Evolutionary conservation across 345 rosid genomes (phyloP).

Genomic region (Gossypium anomalum): DNA sequence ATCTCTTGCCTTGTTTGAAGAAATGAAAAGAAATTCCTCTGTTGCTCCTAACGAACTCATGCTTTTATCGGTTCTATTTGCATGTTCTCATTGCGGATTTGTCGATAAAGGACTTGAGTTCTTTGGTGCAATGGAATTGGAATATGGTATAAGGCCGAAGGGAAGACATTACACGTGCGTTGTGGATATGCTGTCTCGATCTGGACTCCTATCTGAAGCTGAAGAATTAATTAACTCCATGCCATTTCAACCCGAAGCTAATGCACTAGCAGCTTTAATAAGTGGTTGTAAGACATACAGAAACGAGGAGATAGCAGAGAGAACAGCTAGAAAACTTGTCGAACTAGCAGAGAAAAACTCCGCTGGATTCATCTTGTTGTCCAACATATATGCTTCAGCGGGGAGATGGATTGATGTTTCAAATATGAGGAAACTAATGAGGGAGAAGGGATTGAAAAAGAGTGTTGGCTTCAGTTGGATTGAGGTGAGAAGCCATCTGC

Average conservation of each 20-base stretch:
- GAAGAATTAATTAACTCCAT: conserved; percentile 46
- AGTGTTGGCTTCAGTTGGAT: conserved; percentile 52
- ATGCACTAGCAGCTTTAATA: conserved; percentile 47
- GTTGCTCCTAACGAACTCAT: conserved; percentile 37
- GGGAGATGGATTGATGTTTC: conserved; percentile 52
- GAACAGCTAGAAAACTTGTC: conserved; percentile 38
- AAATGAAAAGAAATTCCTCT: conserved; percentile 34
- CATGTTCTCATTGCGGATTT: conserved; percentile 52
- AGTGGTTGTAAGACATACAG: conserved; percentile 47
- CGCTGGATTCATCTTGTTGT: conserved; percentile 42
- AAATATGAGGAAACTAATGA: conserved; percentile 46
- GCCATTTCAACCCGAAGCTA: conserved; percentile 43
- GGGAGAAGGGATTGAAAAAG: conserved; percentile 48
- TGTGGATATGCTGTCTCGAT: conserved; percentile 57
- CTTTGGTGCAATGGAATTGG: conserved; percentile 39
- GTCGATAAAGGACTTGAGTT: conserved; percentile 42
- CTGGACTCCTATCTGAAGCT: conserved; percentile 53
- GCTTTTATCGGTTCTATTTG: conserved; percentile 49
- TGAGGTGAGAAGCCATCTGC: conserved; percentile 40
- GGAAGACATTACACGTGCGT: conserved; percentile 47
- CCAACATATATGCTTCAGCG: conserved; percentile 55
- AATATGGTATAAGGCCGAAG: conserved; percentile 38
- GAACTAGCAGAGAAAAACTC: conserved; percentile 32
- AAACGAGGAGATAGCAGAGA: conserved; percentile 45
- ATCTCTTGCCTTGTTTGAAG: conserved; percentile 40